These are phyloP conservation scores for Leucogyrophana mollusca DNA, from an alignment of 768 basidiomycete genomes.

Conservation along the genomic window DNA sequence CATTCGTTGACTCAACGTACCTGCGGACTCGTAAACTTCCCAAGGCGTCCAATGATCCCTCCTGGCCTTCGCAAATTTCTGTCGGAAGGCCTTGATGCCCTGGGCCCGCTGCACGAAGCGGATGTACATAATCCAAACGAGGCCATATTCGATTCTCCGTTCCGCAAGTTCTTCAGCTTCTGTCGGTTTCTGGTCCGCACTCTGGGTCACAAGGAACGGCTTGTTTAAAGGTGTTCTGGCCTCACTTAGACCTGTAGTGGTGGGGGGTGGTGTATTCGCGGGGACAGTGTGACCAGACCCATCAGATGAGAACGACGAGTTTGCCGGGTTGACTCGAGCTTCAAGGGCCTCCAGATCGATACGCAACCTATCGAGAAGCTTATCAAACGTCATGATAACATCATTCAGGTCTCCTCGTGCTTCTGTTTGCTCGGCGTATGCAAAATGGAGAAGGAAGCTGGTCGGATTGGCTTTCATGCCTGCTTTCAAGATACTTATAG, in stretches of 20 bases:
- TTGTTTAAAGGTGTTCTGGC: conserved; percentile 36
- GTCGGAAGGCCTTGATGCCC: conserved; percentile 76
- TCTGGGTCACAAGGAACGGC: conserved; percentile 49
- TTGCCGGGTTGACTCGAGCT: conserved; percentile 36
- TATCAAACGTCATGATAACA: conserved; percentile 70
- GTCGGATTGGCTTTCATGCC: conserved; percentile 87
- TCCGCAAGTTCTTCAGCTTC: conserved; percentile 55
- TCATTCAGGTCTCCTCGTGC: conserved; percentile 60
- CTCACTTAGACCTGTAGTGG: conserved; percentile 19
- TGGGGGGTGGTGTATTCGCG: conserved; percentile 17
- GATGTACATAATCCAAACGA: conserved; percentile 91
- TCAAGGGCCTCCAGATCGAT: conserved; percentile 63
- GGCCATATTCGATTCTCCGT: conserved; percentile 66
- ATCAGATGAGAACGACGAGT: conserved; percentile 39
- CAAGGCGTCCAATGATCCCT: conserved; percentile 77
- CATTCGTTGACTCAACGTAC: conserved; percentile 36
- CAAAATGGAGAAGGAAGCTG: conserved; percentile 90
- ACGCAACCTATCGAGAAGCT: conserved; percentile 66
- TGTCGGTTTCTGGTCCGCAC: conserved; percentile 50
- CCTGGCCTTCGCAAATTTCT: conserved; percentile 79
- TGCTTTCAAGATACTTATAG: conserved; percentile 71
- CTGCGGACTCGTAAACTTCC: conserved; percentile 93
- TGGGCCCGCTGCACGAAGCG: conserved; percentile 87
- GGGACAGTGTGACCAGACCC: conserved; percentile 24
- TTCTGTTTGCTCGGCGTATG: conserved; percentile 76